Evolutionary conservation across 441 rosid genomes (phyloP).

Genomic region (Adansonia grandidieri): DNA sequence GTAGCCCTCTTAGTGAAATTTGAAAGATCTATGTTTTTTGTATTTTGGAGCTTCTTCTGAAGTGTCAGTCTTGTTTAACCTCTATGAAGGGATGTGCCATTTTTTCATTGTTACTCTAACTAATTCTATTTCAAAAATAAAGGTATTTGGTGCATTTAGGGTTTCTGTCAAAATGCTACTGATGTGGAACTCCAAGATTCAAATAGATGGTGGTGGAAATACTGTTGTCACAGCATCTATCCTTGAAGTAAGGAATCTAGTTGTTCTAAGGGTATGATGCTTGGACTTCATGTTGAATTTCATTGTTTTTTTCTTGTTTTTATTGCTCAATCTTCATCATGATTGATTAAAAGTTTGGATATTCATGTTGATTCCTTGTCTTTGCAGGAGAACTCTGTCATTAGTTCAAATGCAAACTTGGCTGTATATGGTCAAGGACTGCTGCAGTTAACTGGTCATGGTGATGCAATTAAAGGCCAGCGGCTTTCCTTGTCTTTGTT

Average conservation of each 20-base stretch:
- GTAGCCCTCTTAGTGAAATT: conserved; percentile 7
- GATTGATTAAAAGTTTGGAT: conserved; percentile 14
- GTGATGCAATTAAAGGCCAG: conserved; percentile 94
- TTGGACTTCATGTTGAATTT: conserved; percentile 26
- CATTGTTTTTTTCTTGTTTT: conserved; percentile 14
- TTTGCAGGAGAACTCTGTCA: conserved; percentile 81
- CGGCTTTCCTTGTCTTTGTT: conserved; percentile 92
- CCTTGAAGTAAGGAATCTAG: conserved; percentile 96
- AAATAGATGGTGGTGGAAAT: conserved; percentile 95
- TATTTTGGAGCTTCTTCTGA: conserved; percentile 5
- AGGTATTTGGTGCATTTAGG: conserved; percentile 98
- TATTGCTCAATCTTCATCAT: conserved; percentile 16
- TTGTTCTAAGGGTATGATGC: conserved; percentile 83
- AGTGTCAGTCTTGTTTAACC: conserved; percentile 25
- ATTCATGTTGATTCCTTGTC: conserved; percentile 33
- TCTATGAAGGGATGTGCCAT: conserved; percentile 21
- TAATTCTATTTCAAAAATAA: conserved; percentile 40
- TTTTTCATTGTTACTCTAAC: conserved; percentile 30
- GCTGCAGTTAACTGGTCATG: conserved; percentile 76
- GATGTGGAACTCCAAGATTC: conserved; percentile 95
- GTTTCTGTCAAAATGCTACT: conserved; percentile 93
- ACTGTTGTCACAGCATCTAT: conserved; percentile 86
- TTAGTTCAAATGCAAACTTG: conserved; percentile 88
- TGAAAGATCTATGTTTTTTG: conserved; percentile 8
- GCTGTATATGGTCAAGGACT: conserved; percentile 96